Conservation (phyloP, 139 green algal species). For the Eudorina sp. region DNA sequence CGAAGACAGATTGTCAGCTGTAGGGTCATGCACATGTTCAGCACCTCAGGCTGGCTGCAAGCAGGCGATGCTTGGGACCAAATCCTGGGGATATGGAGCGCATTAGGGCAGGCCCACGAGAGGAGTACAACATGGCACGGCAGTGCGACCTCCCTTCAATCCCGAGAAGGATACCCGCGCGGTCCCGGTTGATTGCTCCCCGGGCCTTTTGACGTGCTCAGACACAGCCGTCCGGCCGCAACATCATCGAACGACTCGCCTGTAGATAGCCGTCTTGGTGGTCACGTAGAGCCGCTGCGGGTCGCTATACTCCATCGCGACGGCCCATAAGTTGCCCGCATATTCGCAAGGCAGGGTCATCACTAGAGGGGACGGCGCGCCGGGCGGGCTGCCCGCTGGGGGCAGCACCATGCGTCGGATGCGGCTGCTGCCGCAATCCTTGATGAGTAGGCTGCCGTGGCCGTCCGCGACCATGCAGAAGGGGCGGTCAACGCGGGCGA, state of each 20-base stretch:
- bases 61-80: no score
- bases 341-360: not conserved
- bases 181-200: no score
- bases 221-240: no score
- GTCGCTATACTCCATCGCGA: not conserved
- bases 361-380: not conserved
- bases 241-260: not conserved
- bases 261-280: conserved; percentile 21
- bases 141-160: no score
- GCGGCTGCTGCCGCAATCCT: conserved; percentile 16
- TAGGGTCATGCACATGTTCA: no score
- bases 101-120: no score
- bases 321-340: not conserved
- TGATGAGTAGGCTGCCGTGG: conserved; percentile 3
- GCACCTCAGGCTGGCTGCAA: no score
- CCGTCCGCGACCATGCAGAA: conserved; percentile 9
- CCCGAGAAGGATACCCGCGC: no score
- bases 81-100: no score
- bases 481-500: conserved; percentile 13
- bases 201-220: no score
- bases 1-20: no score
- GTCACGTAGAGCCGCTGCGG: conserved; percentile 1
- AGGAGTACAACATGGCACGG: no score
- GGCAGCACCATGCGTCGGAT: conserved; percentile 4
- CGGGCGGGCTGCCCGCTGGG: not conserved